A percentile compares a stretch with the other conserved stretches of the same genome.
phyloP scores from a whole-genome alignment of 2,329 filamentous ascomycete genomes.

The Plectosphaerella cucumerina region DNA sequence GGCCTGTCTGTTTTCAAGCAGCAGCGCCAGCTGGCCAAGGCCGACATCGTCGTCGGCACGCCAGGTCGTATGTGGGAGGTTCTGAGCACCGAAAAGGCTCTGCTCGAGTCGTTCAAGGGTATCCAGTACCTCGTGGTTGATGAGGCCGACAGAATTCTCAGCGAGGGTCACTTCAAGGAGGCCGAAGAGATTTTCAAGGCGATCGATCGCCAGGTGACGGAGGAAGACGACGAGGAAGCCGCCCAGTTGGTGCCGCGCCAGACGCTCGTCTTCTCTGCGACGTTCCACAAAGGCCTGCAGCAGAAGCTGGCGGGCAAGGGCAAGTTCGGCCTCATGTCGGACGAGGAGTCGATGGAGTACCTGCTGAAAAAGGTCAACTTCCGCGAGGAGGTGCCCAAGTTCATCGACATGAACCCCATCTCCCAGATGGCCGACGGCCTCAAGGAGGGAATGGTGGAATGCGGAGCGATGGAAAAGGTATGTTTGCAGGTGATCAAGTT shows the following conservation, averaged over 20 bases:
- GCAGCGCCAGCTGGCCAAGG: slow-evolving; percentile 74
- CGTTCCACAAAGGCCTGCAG: slow-evolving; percentile 87
- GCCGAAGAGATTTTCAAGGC: slow-evolving; percentile 81
- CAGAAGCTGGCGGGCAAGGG: slow-evolving; percentile 82
- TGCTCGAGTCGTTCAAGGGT: slow-evolving; percentile 66
- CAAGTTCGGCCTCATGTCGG: slow-evolving; percentile 51
- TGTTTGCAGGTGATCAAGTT: slow-evolving; percentile 9
- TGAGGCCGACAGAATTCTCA: slow-evolving; percentile 88
- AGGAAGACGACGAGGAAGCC: slow-evolving; percentile 47
- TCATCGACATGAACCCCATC: slow-evolving; percentile 86
- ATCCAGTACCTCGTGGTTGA: slow-evolving; percentile 86
- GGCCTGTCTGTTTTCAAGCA: slow-evolving; percentile 95
- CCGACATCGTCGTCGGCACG: slow-evolving; percentile 90
- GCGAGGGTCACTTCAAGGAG: slow-evolving; percentile 93
- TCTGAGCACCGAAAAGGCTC: slow-evolving; percentile 67
- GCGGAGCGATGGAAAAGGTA: slow-evolving; percentile 88
- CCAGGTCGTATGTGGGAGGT: slow-evolving; percentile 95
- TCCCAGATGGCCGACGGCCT: slow-evolving; percentile 84
- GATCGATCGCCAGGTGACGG: slow-evolving; percentile 68
- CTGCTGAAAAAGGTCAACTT: slow-evolving; percentile 88
- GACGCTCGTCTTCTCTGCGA: slow-evolving; percentile 94
- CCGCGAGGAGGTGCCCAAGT: slow-evolving; percentile 76
- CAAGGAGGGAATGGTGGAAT: slow-evolving; percentile 88
- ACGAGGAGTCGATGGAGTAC: slow-evolving; percentile 86
- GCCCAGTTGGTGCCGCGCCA: slow-evolving; percentile 55